Base-by-base conservation (phyloP, 331 rosid species). In the Stylosanthes scabra region DNA sequence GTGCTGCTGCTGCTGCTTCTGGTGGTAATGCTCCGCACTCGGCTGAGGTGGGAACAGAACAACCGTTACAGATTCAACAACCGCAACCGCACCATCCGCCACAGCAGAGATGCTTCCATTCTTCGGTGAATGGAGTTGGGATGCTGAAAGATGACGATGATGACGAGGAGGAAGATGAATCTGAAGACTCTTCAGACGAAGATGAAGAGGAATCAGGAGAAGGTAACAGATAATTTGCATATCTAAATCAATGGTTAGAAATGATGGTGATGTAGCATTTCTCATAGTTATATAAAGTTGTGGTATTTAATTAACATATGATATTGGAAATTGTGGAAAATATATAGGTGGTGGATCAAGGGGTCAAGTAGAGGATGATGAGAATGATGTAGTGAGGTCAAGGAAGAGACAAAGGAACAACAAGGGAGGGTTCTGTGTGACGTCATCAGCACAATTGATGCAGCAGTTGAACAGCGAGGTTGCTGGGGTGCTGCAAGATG, bases 191-290 rank as follows among this genome's bases (percentile, higher is more conserved):
- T 1, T 86, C 88, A 0, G 90, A 83, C 0, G 96, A 83, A n/a
- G 92, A 88, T 0, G 97, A 87, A 9, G 90, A 85, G 0, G 97
- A 86, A 11, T 86, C 86, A 2, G 79, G 15, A 0, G 89, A 88
- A 74, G 88, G 87, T 31, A 5, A 31, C 4, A 5, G 3, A 31
- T 31, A 31, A 31, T 31, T 2, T 31, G 37, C 37, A 31, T 31
- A 31, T 31, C 37, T 31, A 3, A 31, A 31, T 31, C 37, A 31
- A n/a, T n/a, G n/a, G n/a, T n/a, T n/a, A n/a, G n/a, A n/a, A n/a
- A n/a, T n/a, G n/a, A n/a, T n/a, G n/a, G n/a, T n/a, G n/a, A n/a
- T n/a, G n/a, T n/a, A n/a, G n/a, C n/a, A n/a, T n/a, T n/a, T n/a
- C n/a, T n/a, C n/a, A 20, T 20, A 20, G 25, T 20, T 20, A 20